Base-by-base conservation (phyloP, 108 stramenopile species). In the Nannochloropsis oceanica region DNA sequence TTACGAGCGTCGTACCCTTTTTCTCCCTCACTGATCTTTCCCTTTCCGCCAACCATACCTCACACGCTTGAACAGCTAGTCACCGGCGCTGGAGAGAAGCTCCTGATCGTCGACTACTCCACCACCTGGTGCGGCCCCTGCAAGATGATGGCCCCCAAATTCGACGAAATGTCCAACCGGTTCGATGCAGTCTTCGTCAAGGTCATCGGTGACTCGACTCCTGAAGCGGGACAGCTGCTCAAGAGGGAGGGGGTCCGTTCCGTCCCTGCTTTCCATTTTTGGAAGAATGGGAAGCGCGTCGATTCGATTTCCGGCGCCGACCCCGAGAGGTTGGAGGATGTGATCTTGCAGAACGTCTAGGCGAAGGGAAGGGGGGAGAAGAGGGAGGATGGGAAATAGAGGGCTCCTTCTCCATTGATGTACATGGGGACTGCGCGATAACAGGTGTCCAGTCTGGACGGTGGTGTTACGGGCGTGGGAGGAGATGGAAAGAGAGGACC, bases 51-150 rank as follows among this genome's bases (percentile, higher is more conserved):
- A 73, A 73, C 2, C 59, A 73, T 9, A n/a, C n/a, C n/a, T 8
- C 59, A 84, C 80, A 91, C 92, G 81, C 94, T 94, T 80, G 94
- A 94, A 89, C 88, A 91, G 79, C 92, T 92, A 43, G 93, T 95
- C 82, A 80, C 85, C 10, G 42, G 26, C 26, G 84, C 25, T 24
- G 85, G 85, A 25, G 86, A 83, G 20, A 59, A 14, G 89, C 89
- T 96, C n/a, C 92, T 97, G 27, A 92, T 97, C 44, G 93, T 97
- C 43, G 97, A 97, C 88, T 97, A 95, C 90, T 93, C 94, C 44
- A 96, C 97, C 25, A 95, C 97, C 12, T 97, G 97, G 97, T 95
- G 96, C 86, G 96, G 96, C 24, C 96, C 96, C 42, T 96, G 96
- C 91, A 95, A 95, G 91, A 87, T 90, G 25, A 83, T 88, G 44